These are phyloP conservation scores for Boletus vinaceobasis DNA, from an alignment of 768 basidiomycete species.

Conservation along the genomic window DNA sequence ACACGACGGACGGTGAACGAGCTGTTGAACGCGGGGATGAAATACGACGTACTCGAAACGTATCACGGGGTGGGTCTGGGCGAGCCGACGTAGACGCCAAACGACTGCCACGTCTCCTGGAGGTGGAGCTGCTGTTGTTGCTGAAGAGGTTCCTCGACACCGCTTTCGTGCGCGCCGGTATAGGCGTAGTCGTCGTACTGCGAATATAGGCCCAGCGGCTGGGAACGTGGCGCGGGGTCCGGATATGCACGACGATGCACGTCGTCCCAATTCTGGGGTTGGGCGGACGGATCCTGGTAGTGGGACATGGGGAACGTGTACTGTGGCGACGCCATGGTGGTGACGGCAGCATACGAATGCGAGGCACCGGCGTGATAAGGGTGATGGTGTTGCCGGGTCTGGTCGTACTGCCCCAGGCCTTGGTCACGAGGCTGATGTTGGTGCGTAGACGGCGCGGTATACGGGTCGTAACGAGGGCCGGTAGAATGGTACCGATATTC, in stretches of 20 bases:
- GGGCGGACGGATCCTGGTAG: slow-evolving; percentile 11
- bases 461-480: slow-evolving; percentile 16
- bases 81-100: slow-evolving; percentile 52
- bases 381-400: slow-evolving; percentile 21
- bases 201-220: not conserved
- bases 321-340: slow-evolving; percentile 2
- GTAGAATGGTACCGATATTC: slow-evolving; percentile 9
- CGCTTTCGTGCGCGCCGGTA: not conserved
- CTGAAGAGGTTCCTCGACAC: slow-evolving; percentile 7
- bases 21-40: too few species aligned
- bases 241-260: not conserved
- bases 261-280: slow-evolving; percentile 15
- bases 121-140: slow-evolving; percentile 18
- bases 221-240: not conserved
- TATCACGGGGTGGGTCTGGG: slow-evolving; percentile 4
- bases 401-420: slow-evolving; percentile 20
- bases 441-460: slow-evolving; percentile 6
- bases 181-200: slow-evolving; percentile 5
- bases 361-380: slow-evolving; percentile 5
- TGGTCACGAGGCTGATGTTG: slow-evolving; percentile 14
- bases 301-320: not conserved
- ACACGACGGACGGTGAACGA: not conserved
- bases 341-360: slow-evolving; percentile 1
- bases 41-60: not conserved
- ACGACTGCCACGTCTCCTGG: slow-evolving; percentile 67